Conservation (phyloP, 1,139 yeast genomes). For the Scheffersomyces quercinus region DNA sequence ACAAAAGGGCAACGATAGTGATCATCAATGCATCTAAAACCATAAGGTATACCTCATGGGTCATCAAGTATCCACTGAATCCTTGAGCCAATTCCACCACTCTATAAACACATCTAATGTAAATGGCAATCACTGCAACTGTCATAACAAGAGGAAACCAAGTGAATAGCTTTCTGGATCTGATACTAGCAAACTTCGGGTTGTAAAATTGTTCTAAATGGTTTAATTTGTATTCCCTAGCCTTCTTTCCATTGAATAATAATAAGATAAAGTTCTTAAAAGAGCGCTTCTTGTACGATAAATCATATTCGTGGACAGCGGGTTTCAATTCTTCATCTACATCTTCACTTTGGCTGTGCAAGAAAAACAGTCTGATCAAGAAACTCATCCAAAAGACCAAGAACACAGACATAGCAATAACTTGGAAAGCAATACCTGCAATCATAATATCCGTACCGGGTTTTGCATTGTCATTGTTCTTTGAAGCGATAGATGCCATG, state of each 20-base stretch:
- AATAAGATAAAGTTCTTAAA: conserved; percentile 29
- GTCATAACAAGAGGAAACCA: conserved; percentile 55
- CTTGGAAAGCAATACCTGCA: conserved; percentile 81
- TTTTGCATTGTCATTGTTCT: conserved; percentile 32
- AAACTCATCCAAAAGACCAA: conserved; percentile 57
- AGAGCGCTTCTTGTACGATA: conserved; percentile 25
- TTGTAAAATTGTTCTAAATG: conserved; percentile 37
- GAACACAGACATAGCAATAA: conserved; percentile 68
- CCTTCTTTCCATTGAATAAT: conserved; percentile 27
- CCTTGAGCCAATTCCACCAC: conserved; percentile 80
- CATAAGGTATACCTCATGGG: conserved; percentile 72
- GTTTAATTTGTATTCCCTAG: conserved; percentile 19
- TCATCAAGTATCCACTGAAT: conserved; percentile 68
- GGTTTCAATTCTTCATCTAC: conserved; percentile 9
- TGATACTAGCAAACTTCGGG: conserved; percentile 40
- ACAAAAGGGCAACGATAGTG: conserved; percentile 39
- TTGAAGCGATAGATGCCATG: conserved; percentile 59
- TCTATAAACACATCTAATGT: conserved; percentile 77
- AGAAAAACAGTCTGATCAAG: conserved; percentile 45
- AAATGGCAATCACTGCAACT: conserved; percentile 56
- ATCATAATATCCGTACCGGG: conserved; percentile 77
- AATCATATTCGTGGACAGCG: conserved; percentile 13
- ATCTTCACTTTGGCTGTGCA: conserved; percentile 3
- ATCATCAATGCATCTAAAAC: conserved; percentile 79
- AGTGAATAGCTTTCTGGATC: conserved; percentile 42